Evolutionary conservation across 352 stramenopile genomes (phyloP).

Genomic region (Globisporangium sylvaticum): DNA sequence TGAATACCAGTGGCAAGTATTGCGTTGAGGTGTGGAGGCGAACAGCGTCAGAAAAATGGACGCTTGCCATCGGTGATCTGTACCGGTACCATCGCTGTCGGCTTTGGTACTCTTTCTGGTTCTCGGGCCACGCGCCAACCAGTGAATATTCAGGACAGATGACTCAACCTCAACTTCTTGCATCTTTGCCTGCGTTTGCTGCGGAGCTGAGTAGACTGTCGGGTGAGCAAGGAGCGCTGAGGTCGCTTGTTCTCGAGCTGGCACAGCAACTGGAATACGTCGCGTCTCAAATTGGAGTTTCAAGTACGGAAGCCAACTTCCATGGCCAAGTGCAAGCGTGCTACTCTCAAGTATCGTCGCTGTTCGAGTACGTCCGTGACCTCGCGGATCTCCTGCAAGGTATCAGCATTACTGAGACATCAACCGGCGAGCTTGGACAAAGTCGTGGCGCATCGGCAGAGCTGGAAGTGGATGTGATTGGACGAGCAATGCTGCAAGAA

Average conservation of each 20-base stretch:
- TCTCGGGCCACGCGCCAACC: constrained; percentile 9
- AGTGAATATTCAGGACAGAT: constrained; percentile 13
- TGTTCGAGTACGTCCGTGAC: constrained; percentile 38
- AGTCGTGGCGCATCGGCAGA: constrained; percentile 14
- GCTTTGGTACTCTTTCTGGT: constrained; percentile 42
- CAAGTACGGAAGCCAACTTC: constrained; percentile 19
- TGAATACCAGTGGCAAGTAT: constrained; percentile 4
- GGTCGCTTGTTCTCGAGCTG: constrained; percentile 39
- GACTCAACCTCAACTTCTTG: constrained; percentile 34
- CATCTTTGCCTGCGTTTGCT: constrained; percentile 36
- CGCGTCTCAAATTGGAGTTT: constrained; percentile 23
- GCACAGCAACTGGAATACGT: constrained; percentile 53
- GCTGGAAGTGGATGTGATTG: constrained; percentile 47
- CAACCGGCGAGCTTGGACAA: constrained; percentile 19
- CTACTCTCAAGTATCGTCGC: constrained; percentile 27
- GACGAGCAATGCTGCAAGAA: constrained; percentile 26
- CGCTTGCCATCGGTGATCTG: background rate
- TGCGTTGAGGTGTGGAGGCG: constrained; percentile 2
- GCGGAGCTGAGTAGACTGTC: constrained; percentile 33
- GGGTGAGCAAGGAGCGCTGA: constrained; percentile 25
- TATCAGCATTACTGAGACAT: constrained; percentile 46
- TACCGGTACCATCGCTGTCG: constrained; percentile 24
- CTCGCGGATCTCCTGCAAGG: constrained; percentile 51
- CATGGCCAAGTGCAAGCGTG: constrained; percentile 32
- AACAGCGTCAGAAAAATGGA: constrained; percentile 6